A percentile compares a stretch with the other conserved stretches of the same genome.
phyloP scores from a whole-genome alignment of 352 stramenopile species.

The Pythium volutum region DNA sequence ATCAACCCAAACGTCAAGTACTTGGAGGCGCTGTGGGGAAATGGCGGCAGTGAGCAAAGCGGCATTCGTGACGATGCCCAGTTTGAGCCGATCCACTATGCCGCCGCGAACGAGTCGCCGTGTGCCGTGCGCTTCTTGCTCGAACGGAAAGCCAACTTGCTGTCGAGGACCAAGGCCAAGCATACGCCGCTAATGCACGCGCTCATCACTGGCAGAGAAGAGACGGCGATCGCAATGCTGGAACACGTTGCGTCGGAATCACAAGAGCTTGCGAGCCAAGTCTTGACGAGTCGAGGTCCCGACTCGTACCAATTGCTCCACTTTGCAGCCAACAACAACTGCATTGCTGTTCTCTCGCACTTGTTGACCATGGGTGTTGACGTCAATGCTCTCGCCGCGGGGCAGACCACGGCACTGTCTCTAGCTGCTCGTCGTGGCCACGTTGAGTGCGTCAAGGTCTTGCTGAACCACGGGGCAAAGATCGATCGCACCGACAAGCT shows the following conservation, averaged over 20 bases:
- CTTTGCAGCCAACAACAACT: conserved; percentile 47
- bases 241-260: conserved; percentile 38
- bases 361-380: conserved; percentile 47
- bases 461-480: conserved; percentile 47
- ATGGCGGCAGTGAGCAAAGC: conserved; percentile 36
- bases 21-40: conserved; percentile 52
- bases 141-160: conserved; percentile 39
- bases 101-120: conserved; percentile 43
- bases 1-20: conserved; percentile 73
- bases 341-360: conserved; percentile 38
- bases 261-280: conserved; percentile 18
- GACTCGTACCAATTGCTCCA: conserved; percentile 52
- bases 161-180: conserved; percentile 46
- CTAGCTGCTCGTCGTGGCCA: conserved; percentile 55
- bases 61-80: conserved; percentile 39
- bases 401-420: conserved; percentile 51
- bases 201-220: conserved; percentile 36
- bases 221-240: conserved; percentile 50
- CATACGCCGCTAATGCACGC: conserved; percentile 62
- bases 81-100: conserved; percentile 67
- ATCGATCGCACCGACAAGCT: conserved; percentile 64
- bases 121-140: conserved; percentile 52
- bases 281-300: conserved; percentile 39
- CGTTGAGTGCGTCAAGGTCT: conserved; percentile 41
- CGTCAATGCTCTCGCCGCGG: conserved; percentile 36